These are phyloP conservation scores for Trichosphaerium sp. DNA, from an alignment of 78 protist genomes.

Conservation along the genomic window DNA sequence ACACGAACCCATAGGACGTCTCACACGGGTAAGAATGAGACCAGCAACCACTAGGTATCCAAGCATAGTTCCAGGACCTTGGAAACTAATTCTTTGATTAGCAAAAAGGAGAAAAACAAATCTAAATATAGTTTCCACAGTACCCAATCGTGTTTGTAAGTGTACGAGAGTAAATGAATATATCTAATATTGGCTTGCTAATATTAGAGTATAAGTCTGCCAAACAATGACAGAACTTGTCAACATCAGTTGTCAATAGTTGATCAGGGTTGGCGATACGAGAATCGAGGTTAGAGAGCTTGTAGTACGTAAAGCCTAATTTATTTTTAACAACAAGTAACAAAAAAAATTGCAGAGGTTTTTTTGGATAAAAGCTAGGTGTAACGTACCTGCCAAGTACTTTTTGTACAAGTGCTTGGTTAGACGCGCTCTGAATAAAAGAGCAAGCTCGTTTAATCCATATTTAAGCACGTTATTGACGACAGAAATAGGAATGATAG, in stretches of 20 bases:
- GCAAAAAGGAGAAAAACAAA: background rate
- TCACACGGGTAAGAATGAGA: conserved; percentile 20
- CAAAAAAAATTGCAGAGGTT: no score
- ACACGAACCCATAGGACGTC: conserved; percentile 48
- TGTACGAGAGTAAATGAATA: background rate
- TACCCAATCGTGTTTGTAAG: background rate
- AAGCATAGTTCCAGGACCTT: no score
- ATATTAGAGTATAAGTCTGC: background rate
- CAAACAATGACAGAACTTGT: background rate
- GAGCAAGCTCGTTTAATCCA: no score
- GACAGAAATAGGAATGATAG: conserved; percentile 36
- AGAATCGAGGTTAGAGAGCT: background rate
- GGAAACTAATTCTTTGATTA: no score
- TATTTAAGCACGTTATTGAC: conserved; percentile 18
- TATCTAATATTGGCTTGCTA: background rate
- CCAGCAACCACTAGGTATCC: conserved; percentile 43
- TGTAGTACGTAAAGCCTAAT: no score
- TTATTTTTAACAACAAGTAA: no score
- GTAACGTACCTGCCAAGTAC: no score
- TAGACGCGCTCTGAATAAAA: no score
- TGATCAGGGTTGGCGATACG: background rate
- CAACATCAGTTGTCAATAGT: background rate
- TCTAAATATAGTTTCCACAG: background rate
- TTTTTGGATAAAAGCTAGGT: no score
- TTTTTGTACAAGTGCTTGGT: no score